Conservation (phyloP, 345 rosid species). For the Hypericum androsaemum region DNA sequence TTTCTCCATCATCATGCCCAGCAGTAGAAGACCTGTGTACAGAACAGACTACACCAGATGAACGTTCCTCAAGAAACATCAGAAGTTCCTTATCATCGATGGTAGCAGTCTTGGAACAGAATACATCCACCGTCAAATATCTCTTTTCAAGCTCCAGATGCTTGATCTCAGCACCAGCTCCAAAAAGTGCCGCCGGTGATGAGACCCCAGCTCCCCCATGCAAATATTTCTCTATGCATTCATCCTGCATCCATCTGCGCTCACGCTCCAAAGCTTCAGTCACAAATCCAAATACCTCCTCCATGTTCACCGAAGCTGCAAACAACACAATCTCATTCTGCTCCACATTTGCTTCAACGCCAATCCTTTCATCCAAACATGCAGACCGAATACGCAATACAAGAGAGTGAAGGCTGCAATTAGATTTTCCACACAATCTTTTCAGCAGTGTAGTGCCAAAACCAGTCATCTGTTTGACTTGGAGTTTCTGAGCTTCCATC, state of each 20-base stretch:
- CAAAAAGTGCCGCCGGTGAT: slow-evolving; percentile 61
- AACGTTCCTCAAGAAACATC: slow-evolving; percentile 46
- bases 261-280: slow-evolving; percentile 47
- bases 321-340: slow-evolving; percentile 56
- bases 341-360: slow-evolving; percentile 46
- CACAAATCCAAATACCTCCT: slow-evolving; percentile 41
- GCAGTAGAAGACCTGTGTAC: slow-evolving; percentile 33
- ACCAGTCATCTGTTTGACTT: slow-evolving; percentile 43
- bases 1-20: slow-evolving; percentile 38
- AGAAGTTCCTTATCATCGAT: slow-evolving; percentile 61
- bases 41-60: slow-evolving; percentile 50
- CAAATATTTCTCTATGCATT: slow-evolving; percentile 60
- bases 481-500: slow-evolving; percentile 50
- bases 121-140: slow-evolving; percentile 52
- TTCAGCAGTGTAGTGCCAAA: slow-evolving; percentile 48
- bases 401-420: slow-evolving; percentile 41
- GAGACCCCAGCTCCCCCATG: slow-evolving; percentile 48
- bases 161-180: slow-evolving; percentile 80
- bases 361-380: slow-evolving; percentile 52
- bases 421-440: slow-evolving; percentile 67
- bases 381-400: slow-evolving; percentile 38
- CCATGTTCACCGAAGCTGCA: slow-evolving; percentile 43
- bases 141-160: slow-evolving; percentile 75
- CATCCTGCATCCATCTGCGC: slow-evolving; percentile 49
- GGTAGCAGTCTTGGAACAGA: slow-evolving; percentile 29